phyloP scores from a whole-genome alignment of 768 basidiomycete genomes.

The Dentipellis fragilis region DNA sequence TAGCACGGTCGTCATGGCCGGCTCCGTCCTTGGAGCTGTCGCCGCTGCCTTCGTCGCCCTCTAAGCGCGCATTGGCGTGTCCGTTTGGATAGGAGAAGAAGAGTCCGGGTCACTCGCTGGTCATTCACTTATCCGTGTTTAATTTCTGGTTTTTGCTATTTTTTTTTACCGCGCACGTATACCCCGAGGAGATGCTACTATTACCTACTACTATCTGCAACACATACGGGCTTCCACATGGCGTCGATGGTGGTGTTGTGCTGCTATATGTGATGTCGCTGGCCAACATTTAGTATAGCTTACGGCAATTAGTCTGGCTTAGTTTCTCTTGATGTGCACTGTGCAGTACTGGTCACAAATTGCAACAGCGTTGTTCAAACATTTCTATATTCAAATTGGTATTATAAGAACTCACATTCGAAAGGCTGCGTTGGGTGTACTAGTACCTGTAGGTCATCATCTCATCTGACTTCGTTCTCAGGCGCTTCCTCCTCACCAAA shows the following conservation, averaged over 20 bases:
- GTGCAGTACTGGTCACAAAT: background rate
- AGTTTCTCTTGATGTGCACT: background rate
- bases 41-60: conserved; percentile 22
- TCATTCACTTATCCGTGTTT: background rate
- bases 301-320: background rate
- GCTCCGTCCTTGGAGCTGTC: conserved; percentile 24
- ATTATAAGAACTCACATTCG: background rate
- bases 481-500: no score
- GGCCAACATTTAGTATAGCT: background rate
- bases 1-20: conserved; percentile 19
- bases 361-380: no score
- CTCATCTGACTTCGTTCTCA: no score
- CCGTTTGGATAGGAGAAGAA: background rate
- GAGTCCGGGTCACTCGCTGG: background rate
- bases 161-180: background rate
- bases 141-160: background rate
- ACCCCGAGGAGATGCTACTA: background rate
- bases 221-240: background rate
- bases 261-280: conserved; percentile 1
- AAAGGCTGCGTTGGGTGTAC: no score
- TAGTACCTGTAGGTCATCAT: no score
- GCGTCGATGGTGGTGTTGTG: background rate
- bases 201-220: background rate
- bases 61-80: background rate
- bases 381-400: background rate